These are phyloP conservation scores for Dactylellina parvicollis DNA, from an alignment of 2,329 filamentous ascomycete genomes.

Conservation along the genomic window DNA sequence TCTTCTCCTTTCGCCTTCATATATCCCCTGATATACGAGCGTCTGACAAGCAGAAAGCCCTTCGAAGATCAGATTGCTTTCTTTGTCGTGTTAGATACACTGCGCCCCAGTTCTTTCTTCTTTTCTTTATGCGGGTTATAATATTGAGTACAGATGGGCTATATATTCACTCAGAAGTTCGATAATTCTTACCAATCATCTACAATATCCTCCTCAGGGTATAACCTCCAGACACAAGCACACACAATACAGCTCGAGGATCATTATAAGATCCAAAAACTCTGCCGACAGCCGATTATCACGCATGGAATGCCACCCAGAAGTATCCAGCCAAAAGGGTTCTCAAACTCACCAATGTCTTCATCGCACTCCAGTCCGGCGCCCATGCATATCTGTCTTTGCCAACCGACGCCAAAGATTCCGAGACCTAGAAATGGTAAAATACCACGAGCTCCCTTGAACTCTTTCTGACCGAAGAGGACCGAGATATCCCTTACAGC, in stretches of 20 bases:
- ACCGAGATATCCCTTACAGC: constrained; percentile 10
- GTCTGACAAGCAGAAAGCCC: constrained; percentile 18
- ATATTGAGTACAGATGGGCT: constrained; percentile 45
- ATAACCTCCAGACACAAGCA: constrained; percentile 17
- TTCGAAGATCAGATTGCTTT: constrained; percentile 17
- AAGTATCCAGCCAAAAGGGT: constrained; percentile 42
- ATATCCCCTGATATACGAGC: constrained; percentile 23
- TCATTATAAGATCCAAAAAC: constrained; percentile 40
- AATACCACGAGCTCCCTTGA: constrained; percentile 36
- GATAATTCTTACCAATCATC: constrained; percentile 42
- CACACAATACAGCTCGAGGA: constrained; percentile 25
- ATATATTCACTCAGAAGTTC: constrained; percentile 47
- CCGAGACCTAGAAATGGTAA: constrained; percentile 58
- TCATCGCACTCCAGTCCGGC: constrained; percentile 51
- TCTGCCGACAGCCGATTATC: constrained; percentile 21
- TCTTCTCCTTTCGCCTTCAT: constrained; percentile 11
- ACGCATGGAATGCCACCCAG: constrained; percentile 52
- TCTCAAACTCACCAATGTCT: constrained; percentile 40
- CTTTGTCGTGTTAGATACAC: constrained; percentile 26
- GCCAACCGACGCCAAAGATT: constrained; percentile 58
- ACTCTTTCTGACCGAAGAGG: constrained; percentile 17
- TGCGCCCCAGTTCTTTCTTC: constrained; percentile 24
- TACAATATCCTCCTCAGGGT: constrained; percentile 42
- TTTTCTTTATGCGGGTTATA: constrained; percentile 31
- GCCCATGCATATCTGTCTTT: constrained; percentile 57